Evolutionary conservation across 768 basidiomycete genomes (phyloP).

Genomic region (Agrocybe praecox): DNA sequence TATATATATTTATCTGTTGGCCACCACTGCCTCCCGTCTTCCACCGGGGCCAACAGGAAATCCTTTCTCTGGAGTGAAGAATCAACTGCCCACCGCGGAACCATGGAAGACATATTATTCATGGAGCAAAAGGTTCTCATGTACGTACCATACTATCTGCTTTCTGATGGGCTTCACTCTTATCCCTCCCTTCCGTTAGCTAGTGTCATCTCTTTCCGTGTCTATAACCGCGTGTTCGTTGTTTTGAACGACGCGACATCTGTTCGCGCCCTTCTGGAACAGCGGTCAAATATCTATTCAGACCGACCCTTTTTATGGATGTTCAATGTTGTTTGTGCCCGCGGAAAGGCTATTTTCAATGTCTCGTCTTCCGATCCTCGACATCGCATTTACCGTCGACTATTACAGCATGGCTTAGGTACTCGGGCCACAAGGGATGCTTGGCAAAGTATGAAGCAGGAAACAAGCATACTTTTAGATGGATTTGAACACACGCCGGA

Average conservation of each 20-base stretch:
- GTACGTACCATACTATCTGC: constrained; percentile 3
- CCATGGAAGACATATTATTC: constrained; percentile 22
- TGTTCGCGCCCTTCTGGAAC: constrained; percentile 51
- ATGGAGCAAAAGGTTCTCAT: constrained; percentile 15
- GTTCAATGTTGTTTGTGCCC: constrained; percentile 44
- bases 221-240: constrained; percentile 46
- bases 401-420: constrained; percentile 40
- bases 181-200: background rate
- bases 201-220: constrained; percentile 49
- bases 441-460: constrained; percentile 36
- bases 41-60: constrained; percentile 19
- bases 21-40: background rate
- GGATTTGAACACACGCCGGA: constrained; percentile 32
- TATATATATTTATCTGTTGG: background rate
- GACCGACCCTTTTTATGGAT: constrained; percentile 52
- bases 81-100: constrained; percentile 13
- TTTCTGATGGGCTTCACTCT: background rate
- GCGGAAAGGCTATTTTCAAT: constrained; percentile 44
- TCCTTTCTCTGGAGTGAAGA: constrained; percentile 13
- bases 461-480: constrained; percentile 33
- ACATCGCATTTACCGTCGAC: constrained; percentile 41
- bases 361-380: constrained; percentile 39
- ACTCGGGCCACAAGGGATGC: constrained; percentile 35
- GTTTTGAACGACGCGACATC: constrained; percentile 49
- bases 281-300: constrained; percentile 54